Base-by-base conservation (phyloP, 371 early-diverging fungal genomes). In the Rhizopus microsporus region DNA sequence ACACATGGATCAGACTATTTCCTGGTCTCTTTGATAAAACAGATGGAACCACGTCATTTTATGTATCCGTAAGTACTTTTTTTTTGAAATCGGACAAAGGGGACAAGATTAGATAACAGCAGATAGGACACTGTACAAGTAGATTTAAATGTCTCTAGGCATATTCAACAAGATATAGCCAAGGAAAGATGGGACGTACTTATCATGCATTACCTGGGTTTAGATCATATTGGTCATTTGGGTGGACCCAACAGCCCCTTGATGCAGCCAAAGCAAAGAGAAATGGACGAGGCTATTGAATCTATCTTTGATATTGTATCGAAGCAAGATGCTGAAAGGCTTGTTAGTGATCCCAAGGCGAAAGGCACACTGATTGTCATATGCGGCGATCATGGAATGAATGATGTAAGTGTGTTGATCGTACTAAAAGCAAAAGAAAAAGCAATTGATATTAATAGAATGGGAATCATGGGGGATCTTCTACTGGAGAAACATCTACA, bases 331-430 rank as follows among this genome's bases (percentile, higher is more conserved):
- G 59, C 49, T 1, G 61, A 70, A 3, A 71, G 85, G 5, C 57
- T 74, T 8, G n/a, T 35, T 12, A 23, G 48, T 2, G 66, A 75
- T 33, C 31, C 55, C 3, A 52, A 51, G 46, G 75, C 86, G 15
- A 76, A 80, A 57, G 84, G 88, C 0, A 96, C 99, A 1, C 68
- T 98, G 31, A 80, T 99, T 47, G 84, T 98, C n/a, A 75, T 99
- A 9, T 85, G 96, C 54, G 98, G 99, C 35, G 99, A 99, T 77
- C 99, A 99, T 72, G 99, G 99, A 1, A 97, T 99, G 94, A 98
- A 96, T 68, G 87, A 92, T 61, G 88, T 94, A 49, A 40, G 31
- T 43, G 7, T 43, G 23, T 23, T 23, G 23, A 23, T 12, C 10
- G 17, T n/a, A 43, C 3, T n/a, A 15, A 15, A 4, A 59, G 40